phyloP scores from a whole-genome alignment of 306 rosid genomes.

The Cucurbita pepo region DNA sequence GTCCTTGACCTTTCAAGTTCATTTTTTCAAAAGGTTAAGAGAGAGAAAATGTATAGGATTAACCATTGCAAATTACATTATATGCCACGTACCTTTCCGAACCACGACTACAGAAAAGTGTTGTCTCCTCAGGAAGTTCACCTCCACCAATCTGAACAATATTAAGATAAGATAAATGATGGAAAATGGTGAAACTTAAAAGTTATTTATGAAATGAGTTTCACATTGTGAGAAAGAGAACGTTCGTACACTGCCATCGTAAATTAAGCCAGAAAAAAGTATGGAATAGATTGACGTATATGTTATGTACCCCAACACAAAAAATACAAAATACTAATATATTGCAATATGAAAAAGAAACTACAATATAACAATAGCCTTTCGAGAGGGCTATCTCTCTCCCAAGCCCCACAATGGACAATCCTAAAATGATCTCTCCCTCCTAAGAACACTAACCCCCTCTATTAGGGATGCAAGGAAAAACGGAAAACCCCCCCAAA shows the following conservation, averaged over 20 bases:
- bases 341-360: too few relatives aligned
- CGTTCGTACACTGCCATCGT: not conserved
- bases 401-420: too few relatives aligned
- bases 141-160: slow-evolving; percentile 86
- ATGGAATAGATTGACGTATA: not conserved
- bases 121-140: slow-evolving; percentile 86
- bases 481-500: too few relatives aligned
- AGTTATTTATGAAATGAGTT: not conserved
- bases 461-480: too few relatives aligned
- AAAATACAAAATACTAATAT: not conserved
- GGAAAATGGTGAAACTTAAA: not conserved
- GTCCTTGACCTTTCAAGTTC: too few relatives aligned
- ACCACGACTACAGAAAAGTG: slow-evolving; percentile 63
- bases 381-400: too few relatives aligned
- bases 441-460: too few relatives aligned
- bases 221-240: not conserved
- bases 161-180: slow-evolving; percentile 15
- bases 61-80: slow-evolving; percentile 8
- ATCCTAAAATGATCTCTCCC: too few relatives aligned
- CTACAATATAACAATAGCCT: too few relatives aligned
- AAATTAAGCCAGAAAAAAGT: not conserved
- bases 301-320: too few relatives aligned
- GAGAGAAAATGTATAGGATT: not conserved
- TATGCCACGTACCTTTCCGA: slow-evolving; percentile 66
- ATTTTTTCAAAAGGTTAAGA: not conserved